Base-by-base conservation (phyloP, 176 grass and related monocot species). In the Triticum urartu region DNA sequence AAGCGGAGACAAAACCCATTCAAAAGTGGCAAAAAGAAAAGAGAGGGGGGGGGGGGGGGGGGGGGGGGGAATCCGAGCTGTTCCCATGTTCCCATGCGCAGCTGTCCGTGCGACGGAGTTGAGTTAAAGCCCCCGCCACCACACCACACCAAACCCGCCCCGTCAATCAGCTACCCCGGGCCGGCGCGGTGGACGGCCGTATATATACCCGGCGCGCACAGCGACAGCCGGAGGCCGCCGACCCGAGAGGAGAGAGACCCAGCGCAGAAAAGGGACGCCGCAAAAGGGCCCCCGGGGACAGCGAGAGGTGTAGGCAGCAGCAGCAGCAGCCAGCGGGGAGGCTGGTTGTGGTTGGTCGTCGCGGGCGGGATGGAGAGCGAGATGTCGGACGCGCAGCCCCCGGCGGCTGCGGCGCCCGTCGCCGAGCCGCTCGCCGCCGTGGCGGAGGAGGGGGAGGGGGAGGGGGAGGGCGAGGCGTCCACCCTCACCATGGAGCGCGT, bases 401-500 rank as follows among this genome's bases (percentile, higher is more conserved):
- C 52, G 28, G 79, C 38, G 22, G 62, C 78, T 30, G 13, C 4
- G 22, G 62, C 71, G 61, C 6, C 4, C 22, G 43, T 59, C 0
- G 83, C 75, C 11, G 82, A 86, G 73, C 73, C 74, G 69, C 92
- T 97, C 11, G 54, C 89, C 36, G 88, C 90, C 47, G 91, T 88
- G 69, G 89, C 91, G 66, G 93, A 93, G 90, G 86, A 85, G 80
- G 86, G 33, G 28, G 87, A 85, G 83, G 86, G 33, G 28, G 87
- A 73, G 70, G 75, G 18, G 40, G 79, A 33, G 18, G 70, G 26
- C 40, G 84, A 25, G 72, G 81, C 32, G 17, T 99, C 97, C 69
- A 96, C 92, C 17, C 89, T 94, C 64, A 99, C 97, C 74, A 99
- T 97, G 97, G 97, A 99, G 91, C 86, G 97, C 54, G 97, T 97